Percentiles rank a stretch among this genome's conserved stretches.
phyloP scores from a whole-genome alignment of 257 asterid genomes.

The Craterostigma plantagineum region DNA sequence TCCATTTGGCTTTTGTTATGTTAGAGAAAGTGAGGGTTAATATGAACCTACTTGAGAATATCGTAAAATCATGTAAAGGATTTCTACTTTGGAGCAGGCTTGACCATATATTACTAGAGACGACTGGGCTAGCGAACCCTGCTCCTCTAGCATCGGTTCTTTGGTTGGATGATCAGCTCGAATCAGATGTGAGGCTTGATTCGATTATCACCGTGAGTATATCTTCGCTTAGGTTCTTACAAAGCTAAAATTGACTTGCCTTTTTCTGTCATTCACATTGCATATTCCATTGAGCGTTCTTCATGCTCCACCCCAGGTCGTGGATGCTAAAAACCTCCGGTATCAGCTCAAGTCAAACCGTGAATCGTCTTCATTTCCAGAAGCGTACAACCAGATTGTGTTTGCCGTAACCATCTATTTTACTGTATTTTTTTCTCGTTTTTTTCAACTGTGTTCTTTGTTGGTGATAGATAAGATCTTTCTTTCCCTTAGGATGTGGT shows the following conservation, averaged over 20 bases:
- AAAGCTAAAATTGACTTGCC: too few relatives aligned
- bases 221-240: not conserved
- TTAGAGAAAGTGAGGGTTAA: too few relatives aligned
- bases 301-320: constrained; percentile 37
- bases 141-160: constrained; percentile 98
- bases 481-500: constrained; percentile 57
- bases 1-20: too few relatives aligned
- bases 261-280: too few relatives aligned
- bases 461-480: too few relatives aligned
- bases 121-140: constrained; percentile 94
- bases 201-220: constrained; percentile 78
- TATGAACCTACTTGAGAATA: too few relatives aligned
- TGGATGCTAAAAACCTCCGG: constrained; percentile 88
- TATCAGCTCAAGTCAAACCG: constrained; percentile 65
- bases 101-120: constrained; percentile 92
- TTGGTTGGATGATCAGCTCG: constrained; percentile 97
- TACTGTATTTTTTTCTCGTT: constrained; percentile 1
- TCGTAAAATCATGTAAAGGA: not conserved
- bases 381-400: constrained; percentile 87
- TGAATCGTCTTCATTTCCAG: constrained; percentile 76
- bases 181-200: constrained; percentile 75
- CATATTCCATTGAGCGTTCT: not conserved
- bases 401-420: constrained; percentile 47
- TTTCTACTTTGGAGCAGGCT: constrained; percentile 34
- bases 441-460: not conserved